Evolutionary conservation across 148 eudicot genomes (phyloP).

Genomic region (Silene uniflora): DNA sequence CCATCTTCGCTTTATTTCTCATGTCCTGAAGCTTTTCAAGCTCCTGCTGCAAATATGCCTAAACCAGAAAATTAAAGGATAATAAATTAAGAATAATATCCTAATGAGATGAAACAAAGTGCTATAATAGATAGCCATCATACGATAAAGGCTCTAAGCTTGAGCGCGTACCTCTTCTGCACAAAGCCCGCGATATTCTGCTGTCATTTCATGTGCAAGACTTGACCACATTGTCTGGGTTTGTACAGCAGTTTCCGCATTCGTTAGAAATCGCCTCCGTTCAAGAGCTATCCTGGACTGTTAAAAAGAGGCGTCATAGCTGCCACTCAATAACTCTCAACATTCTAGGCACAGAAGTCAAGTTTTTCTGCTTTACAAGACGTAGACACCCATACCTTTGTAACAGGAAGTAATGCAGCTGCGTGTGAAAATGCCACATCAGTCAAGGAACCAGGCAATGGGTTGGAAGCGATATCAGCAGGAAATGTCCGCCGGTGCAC

Average conservation of each 20-base stretch:
- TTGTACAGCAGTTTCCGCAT: slow-evolving; percentile 92
- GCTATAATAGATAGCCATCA: not conserved
- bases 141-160: not conserved
- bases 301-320: slow-evolving; percentile 15
- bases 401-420: slow-evolving; percentile 92
- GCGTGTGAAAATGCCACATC: slow-evolving; percentile 99
- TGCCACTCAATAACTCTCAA: not conserved
- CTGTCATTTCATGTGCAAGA: slow-evolving; percentile 99
- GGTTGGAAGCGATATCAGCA: slow-evolving; percentile 86
- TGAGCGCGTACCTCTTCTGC: slow-evolving; percentile 81
- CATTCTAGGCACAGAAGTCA: slow-evolving; percentile 4
- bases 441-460: slow-evolving; percentile 90
- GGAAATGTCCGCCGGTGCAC: slow-evolving; percentile 91
- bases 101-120: not conserved
- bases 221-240: slow-evolving; percentile 96
- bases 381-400: slow-evolving; percentile 53
- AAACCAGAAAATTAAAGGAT: slow-evolving; percentile 21
- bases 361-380: not conserved
- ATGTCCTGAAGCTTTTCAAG: slow-evolving; percentile 87
- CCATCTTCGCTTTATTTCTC: slow-evolving; percentile 95
- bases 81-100: not conserved
- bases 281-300: slow-evolving; percentile 98
- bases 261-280: slow-evolving; percentile 74
- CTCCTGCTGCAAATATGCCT: slow-evolving; percentile 99
- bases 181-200: slow-evolving; percentile 97